Conservation (phyloP, 371 early-diverging fungal species). For the Mortierella sp. region DNA sequence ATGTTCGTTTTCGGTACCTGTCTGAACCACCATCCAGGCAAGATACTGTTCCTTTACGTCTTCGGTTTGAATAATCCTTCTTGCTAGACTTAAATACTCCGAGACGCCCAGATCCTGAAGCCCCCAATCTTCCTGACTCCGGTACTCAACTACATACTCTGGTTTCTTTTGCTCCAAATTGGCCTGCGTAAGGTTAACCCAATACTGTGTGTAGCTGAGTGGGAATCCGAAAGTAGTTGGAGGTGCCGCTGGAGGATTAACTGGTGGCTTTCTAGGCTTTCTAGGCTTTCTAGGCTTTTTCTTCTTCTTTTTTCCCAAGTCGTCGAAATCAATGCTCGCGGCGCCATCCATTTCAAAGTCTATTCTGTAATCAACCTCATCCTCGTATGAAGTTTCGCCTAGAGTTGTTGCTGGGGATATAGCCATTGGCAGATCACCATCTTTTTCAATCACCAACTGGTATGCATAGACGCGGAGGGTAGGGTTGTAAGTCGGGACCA, state of each 20-base stretch:
- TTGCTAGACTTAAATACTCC: constrained; percentile 65
- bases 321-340: neutral
- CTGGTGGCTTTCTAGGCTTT: constrained; percentile 34
- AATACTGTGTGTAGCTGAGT: constrained; percentile 72
- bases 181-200: constrained; percentile 62
- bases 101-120: constrained; percentile 69
- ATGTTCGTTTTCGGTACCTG: constrained; percentile 43
- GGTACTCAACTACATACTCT: constrained; percentile 70
- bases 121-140: constrained; percentile 69
- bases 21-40: constrained; percentile 53
- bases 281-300: constrained; percentile 38
- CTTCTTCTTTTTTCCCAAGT: constrained; percentile 20
- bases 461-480: constrained; percentile 68
- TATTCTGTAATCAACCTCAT: neutral
- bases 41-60: constrained; percentile 26
- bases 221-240: constrained; percentile 59
- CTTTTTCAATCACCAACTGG: constrained; percentile 32
- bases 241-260: constrained; percentile 38
- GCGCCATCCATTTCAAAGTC: neutral
- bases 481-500: constrained; percentile 83
- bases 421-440: neutral
- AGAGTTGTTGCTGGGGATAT: neutral
- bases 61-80: constrained; percentile 47
- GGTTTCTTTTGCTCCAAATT: constrained; percentile 24
- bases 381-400: neutral